These are phyloP conservation scores for Fusarium buharicum DNA, from an alignment of 2,329 filamentous ascomycete genomes.

Conservation along the genomic window DNA sequence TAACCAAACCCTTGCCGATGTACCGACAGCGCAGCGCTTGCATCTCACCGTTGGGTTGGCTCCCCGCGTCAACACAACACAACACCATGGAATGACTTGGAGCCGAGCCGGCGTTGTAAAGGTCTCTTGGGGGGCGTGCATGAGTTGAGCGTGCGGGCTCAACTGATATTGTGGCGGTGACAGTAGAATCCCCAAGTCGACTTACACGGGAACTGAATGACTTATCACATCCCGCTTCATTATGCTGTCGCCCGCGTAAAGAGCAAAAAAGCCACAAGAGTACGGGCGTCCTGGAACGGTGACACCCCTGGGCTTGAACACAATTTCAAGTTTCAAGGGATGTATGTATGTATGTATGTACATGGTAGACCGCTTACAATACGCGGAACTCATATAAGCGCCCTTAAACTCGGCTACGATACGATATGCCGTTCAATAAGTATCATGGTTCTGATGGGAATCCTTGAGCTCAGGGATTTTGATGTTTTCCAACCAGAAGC, in stretches of 20 bases:
- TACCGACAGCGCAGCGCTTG: slow-evolving; percentile 20
- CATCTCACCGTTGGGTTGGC: slow-evolving; percentile 16
- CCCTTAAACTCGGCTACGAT: slow-evolving; percentile 21
- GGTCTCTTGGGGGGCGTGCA: slow-evolving; percentile 17
- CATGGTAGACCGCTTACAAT: neutral
- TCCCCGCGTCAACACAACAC: slow-evolving; percentile 33
- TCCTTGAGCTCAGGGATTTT: slow-evolving; percentile 11
- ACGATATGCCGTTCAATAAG: neutral
- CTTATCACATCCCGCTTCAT: slow-evolving; percentile 32
- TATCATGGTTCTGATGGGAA: slow-evolving; percentile 18
- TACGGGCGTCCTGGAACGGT: slow-evolving; percentile 31
- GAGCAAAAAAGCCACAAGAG: slow-evolving; percentile 19
- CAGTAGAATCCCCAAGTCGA: slow-evolving; percentile 13
- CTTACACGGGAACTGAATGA: slow-evolving; percentile 21
- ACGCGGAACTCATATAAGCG: slow-evolving; percentile 23
- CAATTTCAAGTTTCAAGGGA: slow-evolving; percentile 3
- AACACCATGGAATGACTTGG: slow-evolving; percentile 6
- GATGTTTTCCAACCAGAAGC: neutral
- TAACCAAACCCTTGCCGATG: slow-evolving; percentile 6
- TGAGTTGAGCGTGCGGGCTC: slow-evolving; percentile 21
- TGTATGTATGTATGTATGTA: no score
- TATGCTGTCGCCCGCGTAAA: slow-evolving; percentile 26
- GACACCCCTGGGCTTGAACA: slow-evolving; percentile 12
- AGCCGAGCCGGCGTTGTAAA: slow-evolving; percentile 35
- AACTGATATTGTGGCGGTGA: slow-evolving; percentile 14